phyloP scores from a whole-genome alignment of 108 stramenopile species.

The Fragilaria radians region DNA sequence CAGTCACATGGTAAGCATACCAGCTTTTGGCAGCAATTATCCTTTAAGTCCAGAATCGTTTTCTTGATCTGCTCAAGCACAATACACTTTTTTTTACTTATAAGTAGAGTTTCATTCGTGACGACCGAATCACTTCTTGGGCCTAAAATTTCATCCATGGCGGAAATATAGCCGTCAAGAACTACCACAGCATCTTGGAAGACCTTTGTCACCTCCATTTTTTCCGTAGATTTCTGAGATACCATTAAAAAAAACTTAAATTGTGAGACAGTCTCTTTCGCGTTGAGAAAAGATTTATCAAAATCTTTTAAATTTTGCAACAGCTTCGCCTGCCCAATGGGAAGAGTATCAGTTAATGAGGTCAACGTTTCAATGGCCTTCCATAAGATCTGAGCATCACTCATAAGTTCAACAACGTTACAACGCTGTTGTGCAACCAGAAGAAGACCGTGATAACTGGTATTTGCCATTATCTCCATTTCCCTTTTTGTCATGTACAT shows the following conservation, averaged over 20 bases:
- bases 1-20: conserved; percentile 1
- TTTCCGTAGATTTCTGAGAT: conserved; percentile 18
- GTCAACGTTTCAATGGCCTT: not conserved
- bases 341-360: conserved; percentile 16
- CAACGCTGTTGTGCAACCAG: conserved; percentile 45
- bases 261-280: conserved; percentile 42
- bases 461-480: conserved; percentile 59
- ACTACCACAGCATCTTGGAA: conserved; percentile 25
- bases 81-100: not conserved
- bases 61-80: not conserved
- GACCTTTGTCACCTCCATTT: conserved; percentile 11
- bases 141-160: conserved; percentile 19
- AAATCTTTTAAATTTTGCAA: conserved; percentile 13
- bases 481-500: conserved; percentile 70
- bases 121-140: not conserved
- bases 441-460: conserved; percentile 50
- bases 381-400: conserved; percentile 6
- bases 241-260: conserved; percentile 33
- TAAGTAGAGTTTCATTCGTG: not conserved
- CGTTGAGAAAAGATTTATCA: conserved; percentile 19
- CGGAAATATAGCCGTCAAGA: conserved; percentile 23
- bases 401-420: conserved; percentile 8
- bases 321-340: conserved; percentile 28
- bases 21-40: not conserved
- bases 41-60: not conserved